Evolutionary conservation across 129 eudicot genomes (phyloP).

Genomic region (Apium graveolens): DNA sequence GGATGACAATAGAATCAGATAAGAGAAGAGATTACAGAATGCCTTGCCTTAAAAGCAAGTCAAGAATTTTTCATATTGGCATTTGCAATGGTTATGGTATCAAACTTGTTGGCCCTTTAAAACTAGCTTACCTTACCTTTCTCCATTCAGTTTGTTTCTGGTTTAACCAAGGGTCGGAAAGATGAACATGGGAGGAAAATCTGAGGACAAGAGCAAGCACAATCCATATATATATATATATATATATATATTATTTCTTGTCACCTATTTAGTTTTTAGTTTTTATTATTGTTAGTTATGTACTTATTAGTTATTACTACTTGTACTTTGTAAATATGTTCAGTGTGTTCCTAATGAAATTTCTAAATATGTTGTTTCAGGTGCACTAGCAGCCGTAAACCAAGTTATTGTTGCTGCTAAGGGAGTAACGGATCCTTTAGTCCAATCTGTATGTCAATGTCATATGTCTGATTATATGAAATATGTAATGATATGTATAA

Average conservation of each 20-base stretch:
- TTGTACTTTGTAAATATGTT: neutral
- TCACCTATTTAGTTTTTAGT: neutral
- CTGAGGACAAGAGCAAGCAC: constrained; percentile 21
- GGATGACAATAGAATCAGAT: constrained; percentile 4
- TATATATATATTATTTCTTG: constrained; percentile 13
- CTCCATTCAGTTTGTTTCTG: neutral
- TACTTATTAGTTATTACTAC: neutral
- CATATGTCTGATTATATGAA: neutral
- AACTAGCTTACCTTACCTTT: constrained; percentile 54
- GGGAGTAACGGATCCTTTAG: constrained; percentile 81
- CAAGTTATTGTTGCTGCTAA: constrained; percentile 80
- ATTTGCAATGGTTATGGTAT: constrained; percentile 53
- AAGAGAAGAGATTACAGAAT: constrained; percentile 31
- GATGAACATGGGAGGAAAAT: constrained; percentile 37
- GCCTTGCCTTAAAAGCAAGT: constrained; percentile 80
- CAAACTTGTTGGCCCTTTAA: neutral
- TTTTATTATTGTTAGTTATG: neutral
- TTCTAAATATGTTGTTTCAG: constrained; percentile 21
- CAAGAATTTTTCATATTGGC: constrained; percentile 56
- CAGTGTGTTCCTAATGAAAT: neutral
- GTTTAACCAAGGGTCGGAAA: neutral
- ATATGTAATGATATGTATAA: neutral
- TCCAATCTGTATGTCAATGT: constrained; percentile 51
- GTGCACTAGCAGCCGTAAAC: constrained; percentile 70
- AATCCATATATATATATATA: constrained; percentile 24